Percentiles rank a stretch among this genome's conserved stretches.
These are phyloP conservation scores for Lasiosphaeriaceae sp. DNA, from an alignment of 495 filamentous ascomycete genomes.

Conservation along the genomic window DNA sequence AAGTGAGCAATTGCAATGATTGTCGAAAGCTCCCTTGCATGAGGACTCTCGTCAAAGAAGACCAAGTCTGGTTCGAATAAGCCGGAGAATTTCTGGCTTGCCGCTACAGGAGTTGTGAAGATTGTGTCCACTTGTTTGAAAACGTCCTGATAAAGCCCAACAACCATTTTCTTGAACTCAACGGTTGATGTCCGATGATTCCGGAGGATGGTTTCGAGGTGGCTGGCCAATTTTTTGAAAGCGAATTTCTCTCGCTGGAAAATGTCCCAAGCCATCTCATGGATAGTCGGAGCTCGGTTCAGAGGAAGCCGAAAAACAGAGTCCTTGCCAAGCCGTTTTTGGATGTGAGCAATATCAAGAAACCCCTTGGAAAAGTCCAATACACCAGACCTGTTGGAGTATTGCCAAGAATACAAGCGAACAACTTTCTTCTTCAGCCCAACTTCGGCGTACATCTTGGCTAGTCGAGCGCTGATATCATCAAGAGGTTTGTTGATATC, in stretches of 20 bases:
- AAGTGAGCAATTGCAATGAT: slow-evolving; percentile 26
- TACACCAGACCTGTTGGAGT: not conserved
- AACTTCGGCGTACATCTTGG: slow-evolving; percentile 12
- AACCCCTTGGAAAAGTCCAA: no score
- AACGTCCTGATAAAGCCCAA: slow-evolving; percentile 15
- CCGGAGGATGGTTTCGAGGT: not conserved
- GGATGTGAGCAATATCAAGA: no score
- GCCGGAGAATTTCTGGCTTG: slow-evolving; percentile 14
- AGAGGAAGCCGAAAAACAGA: no score
- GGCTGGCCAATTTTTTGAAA: no score
- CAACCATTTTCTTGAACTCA: not conserved
- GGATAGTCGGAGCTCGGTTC: no score
- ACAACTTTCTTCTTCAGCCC: slow-evolving; percentile 20
- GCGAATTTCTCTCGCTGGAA: no score
- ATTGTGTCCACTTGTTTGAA: slow-evolving; percentile 21
- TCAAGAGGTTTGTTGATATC: slow-evolving; percentile 26
- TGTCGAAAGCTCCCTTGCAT: slow-evolving; percentile 23
- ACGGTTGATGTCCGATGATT: slow-evolving; percentile 3
- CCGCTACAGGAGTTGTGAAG: slow-evolving; percentile 22
- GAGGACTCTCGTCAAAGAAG: slow-evolving; percentile 23
- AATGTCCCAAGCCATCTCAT: no score
- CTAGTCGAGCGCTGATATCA: slow-evolving; percentile 4
- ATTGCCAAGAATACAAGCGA: slow-evolving; percentile 3
- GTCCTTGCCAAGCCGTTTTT: no score
- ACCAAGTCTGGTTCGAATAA: slow-evolving; percentile 24